phyloP scores from a whole-genome alignment of 1,139 yeast species.

The Debaryomyces udenii region DNA sequence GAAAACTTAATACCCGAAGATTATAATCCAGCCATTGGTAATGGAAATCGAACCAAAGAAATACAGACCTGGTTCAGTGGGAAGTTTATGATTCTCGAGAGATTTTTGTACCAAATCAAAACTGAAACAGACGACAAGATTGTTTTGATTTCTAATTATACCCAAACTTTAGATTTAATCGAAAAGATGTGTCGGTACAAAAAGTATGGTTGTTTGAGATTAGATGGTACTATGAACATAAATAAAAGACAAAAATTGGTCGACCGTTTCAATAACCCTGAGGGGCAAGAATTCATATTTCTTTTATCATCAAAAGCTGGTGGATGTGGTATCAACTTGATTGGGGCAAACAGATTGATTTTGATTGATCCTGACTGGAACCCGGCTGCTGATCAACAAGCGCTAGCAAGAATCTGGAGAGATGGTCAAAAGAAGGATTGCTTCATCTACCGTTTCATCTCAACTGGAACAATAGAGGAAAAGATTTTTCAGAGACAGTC shows the following conservation, averaged over 20 bases:
- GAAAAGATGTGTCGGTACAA: slow-evolving; percentile 80
- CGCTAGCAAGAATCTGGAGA: slow-evolving; percentile 97
- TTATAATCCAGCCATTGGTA: slow-evolving; percentile 47
- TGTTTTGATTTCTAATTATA: slow-evolving; percentile 90
- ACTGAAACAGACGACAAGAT: slow-evolving; percentile 90
- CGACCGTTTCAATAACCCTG: slow-evolving; percentile 88
- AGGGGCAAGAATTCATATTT: slow-evolving; percentile 84
- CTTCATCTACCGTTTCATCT: slow-evolving; percentile 87
- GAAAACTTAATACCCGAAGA: slow-evolving; percentile 73
- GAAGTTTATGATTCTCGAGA: slow-evolving; percentile 64
- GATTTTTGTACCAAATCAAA: slow-evolving; percentile 77
- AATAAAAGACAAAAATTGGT: slow-evolving; percentile 93
- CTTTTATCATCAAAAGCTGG: slow-evolving; percentile 95
- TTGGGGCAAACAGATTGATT: slow-evolving; percentile 91
- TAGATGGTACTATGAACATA: slow-evolving; percentile 92
- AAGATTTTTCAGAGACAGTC: slow-evolving; percentile 95
- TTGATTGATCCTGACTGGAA: slow-evolving; percentile 98
- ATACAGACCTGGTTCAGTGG: slow-evolving; percentile 64
- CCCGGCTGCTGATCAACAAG: slow-evolving; percentile 98
- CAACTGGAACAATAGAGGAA: slow-evolving; percentile 95
- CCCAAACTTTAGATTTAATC: slow-evolving; percentile 89
- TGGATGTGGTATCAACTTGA: slow-evolving; percentile 96
- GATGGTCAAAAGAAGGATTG: slow-evolving; percentile 98
- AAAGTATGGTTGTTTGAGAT: slow-evolving; percentile 76
- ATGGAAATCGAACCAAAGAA: slow-evolving; percentile 50